Percentiles rank a stretch among this genome's conserved stretches.
Evolutionary conservation across 2,329 filamentous ascomycete genomes (phyloP).

Genomic region (Tolypocladium ovalisporum): DNA sequence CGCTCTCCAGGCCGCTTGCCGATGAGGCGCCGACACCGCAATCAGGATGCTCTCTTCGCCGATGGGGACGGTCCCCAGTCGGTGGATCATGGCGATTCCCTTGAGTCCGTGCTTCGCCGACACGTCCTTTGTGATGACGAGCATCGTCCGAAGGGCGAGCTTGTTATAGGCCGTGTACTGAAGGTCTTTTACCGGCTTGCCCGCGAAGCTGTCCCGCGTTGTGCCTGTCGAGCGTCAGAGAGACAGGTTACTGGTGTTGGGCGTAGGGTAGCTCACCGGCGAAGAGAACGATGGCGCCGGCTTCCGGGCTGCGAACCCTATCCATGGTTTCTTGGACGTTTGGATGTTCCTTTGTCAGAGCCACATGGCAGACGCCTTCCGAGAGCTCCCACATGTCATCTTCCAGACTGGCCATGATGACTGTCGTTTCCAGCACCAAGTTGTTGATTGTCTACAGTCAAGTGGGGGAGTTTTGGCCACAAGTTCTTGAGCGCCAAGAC

Average conservation of each 20-base stretch:
- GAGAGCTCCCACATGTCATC: slow-evolving; percentile 26
- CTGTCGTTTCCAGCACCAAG: not conserved
- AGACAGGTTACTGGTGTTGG: not conserved
- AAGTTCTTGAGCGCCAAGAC: not conserved
- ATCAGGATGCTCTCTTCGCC: slow-evolving; percentile 92
- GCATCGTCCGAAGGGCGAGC: slow-evolving; percentile 58
- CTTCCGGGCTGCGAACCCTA: slow-evolving; percentile 59
- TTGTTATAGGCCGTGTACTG: slow-evolving; percentile 66
- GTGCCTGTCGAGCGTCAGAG: slow-evolving; percentile 42
- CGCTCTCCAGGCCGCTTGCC: slow-evolving; percentile 74
- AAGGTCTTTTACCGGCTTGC: slow-evolving; percentile 62
- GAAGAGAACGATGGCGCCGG: slow-evolving; percentile 68
- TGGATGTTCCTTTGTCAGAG: slow-evolving; percentile 53
- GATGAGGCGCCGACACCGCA: slow-evolving; percentile 72
- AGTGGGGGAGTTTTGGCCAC: not conserved
- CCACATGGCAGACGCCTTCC: slow-evolving; percentile 50
- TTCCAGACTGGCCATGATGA: slow-evolving; percentile 5
- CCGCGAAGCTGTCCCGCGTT: slow-evolving; percentile 64
- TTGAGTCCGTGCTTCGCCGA: slow-evolving; percentile 51
- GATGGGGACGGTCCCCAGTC: slow-evolving; percentile 75
- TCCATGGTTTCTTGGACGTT: slow-evolving; percentile 47
- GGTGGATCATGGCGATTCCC: slow-evolving; percentile 71
- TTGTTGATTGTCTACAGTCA: too few species aligned
- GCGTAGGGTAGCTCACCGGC: slow-evolving; percentile 41
- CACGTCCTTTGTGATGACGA: slow-evolving; percentile 49